A percentile compares a stretch with the other conserved stretches of the same genome.
phyloP scores from a whole-genome alignment of 176 grass and related monocot genomes.

The Melocanna baccifera region DNA sequence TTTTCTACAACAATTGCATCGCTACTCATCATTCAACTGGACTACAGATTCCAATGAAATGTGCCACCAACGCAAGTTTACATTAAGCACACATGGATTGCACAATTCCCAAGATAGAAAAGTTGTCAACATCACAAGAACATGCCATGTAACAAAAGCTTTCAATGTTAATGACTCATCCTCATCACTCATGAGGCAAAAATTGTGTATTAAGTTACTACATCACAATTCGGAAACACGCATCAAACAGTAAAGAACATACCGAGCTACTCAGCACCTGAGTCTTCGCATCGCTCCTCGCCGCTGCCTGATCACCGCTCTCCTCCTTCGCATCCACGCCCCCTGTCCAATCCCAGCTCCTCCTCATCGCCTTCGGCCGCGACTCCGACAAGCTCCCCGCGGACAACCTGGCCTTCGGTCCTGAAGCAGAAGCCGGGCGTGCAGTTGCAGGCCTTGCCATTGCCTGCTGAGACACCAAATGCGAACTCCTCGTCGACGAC shows the following conservation, averaged over 20 bases:
- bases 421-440: slow-evolving; percentile 21
- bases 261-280: slow-evolving; percentile 27
- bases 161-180: neutral
- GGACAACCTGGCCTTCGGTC: neutral
- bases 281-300: neutral
- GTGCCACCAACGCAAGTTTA: neutral
- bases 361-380: slow-evolving; percentile 4
- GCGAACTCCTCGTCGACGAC: neutral
- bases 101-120: neutral
- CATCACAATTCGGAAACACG: neutral
- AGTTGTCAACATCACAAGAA: neutral
- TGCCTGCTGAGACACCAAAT: neutral
- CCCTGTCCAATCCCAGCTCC: slow-evolving; percentile 26
- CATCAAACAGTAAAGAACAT: neutral
- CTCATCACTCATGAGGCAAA: neutral
- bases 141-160: neutral
- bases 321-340: neutral
- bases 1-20: neutral
- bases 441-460: slow-evolving; percentile 10
- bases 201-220: neutral
- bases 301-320: neutral
- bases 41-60: neutral
- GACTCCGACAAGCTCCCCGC: slow-evolving; percentile 5
- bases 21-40: neutral
- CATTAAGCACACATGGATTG: neutral